Evolutionary conservation across 148 eudicot species (phyloP), one percentile per base, ranked within the genome.

Genomic region (Chenopodium album): DNA sequence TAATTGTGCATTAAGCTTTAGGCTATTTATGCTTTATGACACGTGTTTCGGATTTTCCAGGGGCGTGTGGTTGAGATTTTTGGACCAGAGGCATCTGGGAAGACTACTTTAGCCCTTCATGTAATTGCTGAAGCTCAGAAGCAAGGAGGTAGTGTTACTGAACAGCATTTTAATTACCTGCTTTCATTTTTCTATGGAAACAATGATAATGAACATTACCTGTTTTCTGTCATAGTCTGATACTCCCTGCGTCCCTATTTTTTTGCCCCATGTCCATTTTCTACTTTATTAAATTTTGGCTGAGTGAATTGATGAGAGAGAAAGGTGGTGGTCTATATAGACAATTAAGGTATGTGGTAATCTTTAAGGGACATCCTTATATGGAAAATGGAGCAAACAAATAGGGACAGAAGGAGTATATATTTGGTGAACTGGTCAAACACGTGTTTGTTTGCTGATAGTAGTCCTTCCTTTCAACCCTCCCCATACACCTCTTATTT

Each of bases 81-180:
- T 87, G 99, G 99, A 72, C 98, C 99, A 31, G 99, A 96, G 88
- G 99, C 99, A 81, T 96, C 99, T 82, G 99, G 99, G 79, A 96
- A 96, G 88, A 96, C 99, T 79, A 96, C 99, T 31, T 92, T 96
- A 88, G 92, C 94, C 37, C 90, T 96, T 56, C 99, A 96, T 85
- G 95, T 90, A 78, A 94, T 96, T 86, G 97, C 99, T 29, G 97
- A 93, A 87, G 91, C 99, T 52, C 99, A 96, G 83, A 96, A 94
- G 84, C 91, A 84, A 62, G 98, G 97, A 94, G 98, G 97, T 95
- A 76, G 37, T 79, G 12, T 46, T 81, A 7, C 66, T 62, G 16
- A 16, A 70, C 65, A 71, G 68, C 74, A 19, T 80, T 71, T 76
- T 9, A 28, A 7, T 76, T 44, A 2, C 16, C 73, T 72, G 60